Evolutionary conservation across 306 rosid genomes (phyloP).

Genomic region (Casuarina glauca): DNA sequence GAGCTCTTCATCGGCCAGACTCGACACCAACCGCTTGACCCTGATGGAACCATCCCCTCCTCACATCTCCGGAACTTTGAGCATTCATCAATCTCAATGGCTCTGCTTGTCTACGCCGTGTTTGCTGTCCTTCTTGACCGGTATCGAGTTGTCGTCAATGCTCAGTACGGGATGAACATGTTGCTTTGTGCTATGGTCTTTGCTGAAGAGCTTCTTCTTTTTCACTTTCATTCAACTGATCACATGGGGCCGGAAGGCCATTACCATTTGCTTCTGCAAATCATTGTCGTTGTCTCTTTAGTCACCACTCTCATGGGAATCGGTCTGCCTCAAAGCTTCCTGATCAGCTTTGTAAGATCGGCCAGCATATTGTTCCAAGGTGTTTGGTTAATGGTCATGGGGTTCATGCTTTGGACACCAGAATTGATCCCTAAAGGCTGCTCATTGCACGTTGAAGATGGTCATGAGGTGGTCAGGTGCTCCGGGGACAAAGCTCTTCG

Average conservation of each 20-base stretch:
- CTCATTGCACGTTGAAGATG: constrained; percentile 50
- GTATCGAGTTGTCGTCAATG: not conserved
- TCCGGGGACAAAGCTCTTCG: constrained; percentile 38
- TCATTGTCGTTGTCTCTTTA: constrained; percentile 44
- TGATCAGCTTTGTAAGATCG: constrained; percentile 63
- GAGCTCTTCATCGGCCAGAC: constrained; percentile 73
- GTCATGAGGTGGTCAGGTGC: constrained; percentile 64
- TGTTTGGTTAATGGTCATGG: constrained; percentile 66
- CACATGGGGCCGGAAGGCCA: constrained; percentile 85
- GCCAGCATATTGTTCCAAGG: constrained; percentile 65
- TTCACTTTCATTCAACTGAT: constrained; percentile 73
- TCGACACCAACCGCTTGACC: constrained; percentile 67
- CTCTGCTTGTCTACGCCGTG: constrained; percentile 54
- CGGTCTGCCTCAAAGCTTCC: constrained; percentile 41
- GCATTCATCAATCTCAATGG: constrained; percentile 66
- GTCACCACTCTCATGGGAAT: constrained; percentile 59
- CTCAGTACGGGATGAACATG: constrained; percentile 41
- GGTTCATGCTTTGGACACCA: constrained; percentile 75
- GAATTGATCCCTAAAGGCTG: constrained; percentile 64
- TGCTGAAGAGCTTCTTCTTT: constrained; percentile 69
- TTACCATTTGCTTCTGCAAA: constrained; percentile 61
- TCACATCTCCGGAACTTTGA: constrained; percentile 86
- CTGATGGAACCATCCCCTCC: constrained; percentile 75
- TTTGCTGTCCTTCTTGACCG: constrained; percentile 55
- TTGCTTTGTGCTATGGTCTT: constrained; percentile 59